A percentile compares a stretch with the other conserved stretches of the same genome.
Conservation (phyloP, 306 rosid species). For the Acacia melanoxylon region DNA sequence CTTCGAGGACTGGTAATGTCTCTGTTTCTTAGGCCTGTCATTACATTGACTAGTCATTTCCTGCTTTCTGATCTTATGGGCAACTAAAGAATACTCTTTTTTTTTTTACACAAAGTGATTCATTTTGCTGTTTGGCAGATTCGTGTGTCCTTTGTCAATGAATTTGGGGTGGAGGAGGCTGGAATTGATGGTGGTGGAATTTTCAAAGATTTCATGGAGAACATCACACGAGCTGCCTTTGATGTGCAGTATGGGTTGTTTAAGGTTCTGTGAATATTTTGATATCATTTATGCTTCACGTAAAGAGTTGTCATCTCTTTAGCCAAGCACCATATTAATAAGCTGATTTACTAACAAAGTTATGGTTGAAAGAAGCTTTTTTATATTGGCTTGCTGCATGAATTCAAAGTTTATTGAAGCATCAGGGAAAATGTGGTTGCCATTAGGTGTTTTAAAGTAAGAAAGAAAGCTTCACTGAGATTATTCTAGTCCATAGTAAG, state of each 20-base stretch:
- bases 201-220: slow-evolving; percentile 99
- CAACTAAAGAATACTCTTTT: slow-evolving; percentile 17
- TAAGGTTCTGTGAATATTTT: slow-evolving; percentile 60
- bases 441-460: neutral
- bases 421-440: neutral
- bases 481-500: neutral
- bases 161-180: slow-evolving; percentile 99
- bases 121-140: slow-evolving; percentile 52
- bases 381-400: neutral
- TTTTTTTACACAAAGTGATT: slow-evolving; percentile 10
- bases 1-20: slow-evolving; percentile 80
- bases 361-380: neutral
- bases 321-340: slow-evolving; percentile 15
- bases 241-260: slow-evolving; percentile 97
- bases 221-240: slow-evolving; percentile 97
- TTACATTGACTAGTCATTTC: slow-evolving; percentile 17
- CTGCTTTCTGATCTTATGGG: slow-evolving; percentile 18
- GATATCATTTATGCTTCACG: slow-evolving; percentile 12
- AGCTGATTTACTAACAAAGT: neutral
- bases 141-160: slow-evolving; percentile 94
- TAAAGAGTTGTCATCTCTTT: neutral
- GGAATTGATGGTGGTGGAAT: slow-evolving; percentile 99
- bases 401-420: slow-evolving; percentile 7
- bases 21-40: slow-evolving; percentile 20
- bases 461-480: neutral